A percentile compares a stretch with the other conserved stretches of the same genome.
Conservation (phyloP, 2,329 filamentous ascomycete species). For the Sclerotinia borealis region DNA sequence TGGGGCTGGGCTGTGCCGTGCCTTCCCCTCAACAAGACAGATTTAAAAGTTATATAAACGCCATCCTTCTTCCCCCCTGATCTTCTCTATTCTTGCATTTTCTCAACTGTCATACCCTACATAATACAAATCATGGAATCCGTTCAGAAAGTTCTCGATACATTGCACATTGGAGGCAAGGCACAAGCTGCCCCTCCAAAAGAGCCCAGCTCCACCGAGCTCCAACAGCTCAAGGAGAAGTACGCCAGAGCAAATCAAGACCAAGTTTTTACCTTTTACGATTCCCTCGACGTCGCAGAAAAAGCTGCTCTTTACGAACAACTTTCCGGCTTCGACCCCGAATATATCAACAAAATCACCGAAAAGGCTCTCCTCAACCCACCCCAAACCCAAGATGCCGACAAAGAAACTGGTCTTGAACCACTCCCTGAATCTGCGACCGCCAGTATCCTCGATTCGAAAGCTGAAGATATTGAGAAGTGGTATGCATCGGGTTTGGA, state of each 20-base stretch:
- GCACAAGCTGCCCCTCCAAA: slow-evolving; percentile 26
- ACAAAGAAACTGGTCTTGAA: slow-evolving; percentile 51
- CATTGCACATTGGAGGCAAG: slow-evolving; percentile 36
- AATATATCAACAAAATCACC: slow-evolving; percentile 81
- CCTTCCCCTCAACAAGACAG: not conserved
- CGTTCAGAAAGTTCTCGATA: slow-evolving; percentile 43
- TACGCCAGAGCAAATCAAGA: slow-evolving; percentile 71
- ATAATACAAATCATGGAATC: slow-evolving; percentile 26
- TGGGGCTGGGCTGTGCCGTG: slow-evolving; percentile 23
- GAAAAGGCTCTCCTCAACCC: slow-evolving; percentile 77
- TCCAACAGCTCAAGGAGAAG: slow-evolving; percentile 56
- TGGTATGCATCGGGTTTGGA: slow-evolving; percentile 74
- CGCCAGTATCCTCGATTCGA: slow-evolving; percentile 87
- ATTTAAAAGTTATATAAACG: slow-evolving; percentile 4
- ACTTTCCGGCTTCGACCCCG: slow-evolving; percentile 73
- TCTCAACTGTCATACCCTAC: not conserved
- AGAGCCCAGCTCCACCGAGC: slow-evolving; percentile 35
- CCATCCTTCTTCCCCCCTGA: not conserved
- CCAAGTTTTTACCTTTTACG: slow-evolving; percentile 84
- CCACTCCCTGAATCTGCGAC: slow-evolving; percentile 81
- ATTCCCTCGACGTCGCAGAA: slow-evolving; percentile 65
- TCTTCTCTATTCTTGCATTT: not conserved
- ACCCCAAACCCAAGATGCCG: slow-evolving; percentile 46
- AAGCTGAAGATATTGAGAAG: slow-evolving; percentile 65
- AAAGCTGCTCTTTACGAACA: slow-evolving; percentile 77